Evolutionary conservation across 2,329 filamentous ascomycete genomes (phyloP).

Genomic region (Cercospora sojina): DNA sequence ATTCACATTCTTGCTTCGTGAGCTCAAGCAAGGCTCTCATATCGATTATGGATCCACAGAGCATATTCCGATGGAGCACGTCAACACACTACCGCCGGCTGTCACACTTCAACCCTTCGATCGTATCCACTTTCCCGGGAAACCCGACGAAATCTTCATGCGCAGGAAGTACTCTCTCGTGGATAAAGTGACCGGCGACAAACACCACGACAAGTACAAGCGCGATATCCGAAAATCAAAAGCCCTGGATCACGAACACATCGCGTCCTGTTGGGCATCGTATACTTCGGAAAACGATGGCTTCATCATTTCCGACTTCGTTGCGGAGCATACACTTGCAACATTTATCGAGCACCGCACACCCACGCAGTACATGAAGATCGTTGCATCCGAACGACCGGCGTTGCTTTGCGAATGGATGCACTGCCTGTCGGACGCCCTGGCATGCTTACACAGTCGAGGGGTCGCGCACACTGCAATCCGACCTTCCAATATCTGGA

Average conservation of each 20-base stretch:
- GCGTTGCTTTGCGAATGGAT: constrained; percentile 69
- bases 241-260: constrained; percentile 63
- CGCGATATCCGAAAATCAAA: constrained; percentile 60
- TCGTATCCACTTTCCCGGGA: constrained; percentile 65
- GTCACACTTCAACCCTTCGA: constrained; percentile 50
- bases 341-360: constrained; percentile 63
- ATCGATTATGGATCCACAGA: constrained; percentile 65
- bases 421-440: constrained; percentile 67
- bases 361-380: constrained; percentile 60
- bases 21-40: constrained; percentile 61
- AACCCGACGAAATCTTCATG: constrained; percentile 54
- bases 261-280: constrained; percentile 69
- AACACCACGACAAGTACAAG: constrained; percentile 53
- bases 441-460: constrained; percentile 65
- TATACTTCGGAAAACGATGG: constrained; percentile 64
- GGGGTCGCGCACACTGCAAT: constrained; percentile 67
- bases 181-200: constrained; percentile 31
- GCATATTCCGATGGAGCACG: constrained; percentile 66
- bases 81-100: constrained; percentile 58
- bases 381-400: constrained; percentile 61
- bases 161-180: constrained; percentile 37
- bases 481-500: constrained; percentile 67
- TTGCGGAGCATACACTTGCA: constrained; percentile 65
- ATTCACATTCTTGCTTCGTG: constrained; percentile 67
- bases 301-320: constrained; percentile 66